Percentiles rank a stretch among this genome's conserved stretches.
Conservation (phyloP, 345 rosid genomes). For the Camelina sativa region DNA sequence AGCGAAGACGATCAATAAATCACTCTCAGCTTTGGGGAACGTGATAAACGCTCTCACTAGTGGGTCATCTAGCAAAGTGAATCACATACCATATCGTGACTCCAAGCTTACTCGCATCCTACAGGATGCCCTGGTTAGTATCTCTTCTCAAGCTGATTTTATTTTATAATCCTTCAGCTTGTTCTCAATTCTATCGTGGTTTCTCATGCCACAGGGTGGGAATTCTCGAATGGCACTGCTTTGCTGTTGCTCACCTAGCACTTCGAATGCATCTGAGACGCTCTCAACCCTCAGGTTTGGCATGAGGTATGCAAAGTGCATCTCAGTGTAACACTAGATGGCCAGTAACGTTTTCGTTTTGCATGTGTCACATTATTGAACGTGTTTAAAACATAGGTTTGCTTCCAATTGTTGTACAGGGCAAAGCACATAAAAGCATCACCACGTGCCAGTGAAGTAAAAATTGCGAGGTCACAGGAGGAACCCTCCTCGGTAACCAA, state of each 20-base stretch:
- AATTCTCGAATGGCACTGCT: conserved; percentile 78
- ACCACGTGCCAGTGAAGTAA: conserved; percentile 55
- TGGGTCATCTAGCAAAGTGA: conserved; percentile 62
- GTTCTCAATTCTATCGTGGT: conserved; percentile 5
- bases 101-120: conserved; percentile 93
- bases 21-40: conserved; percentile 89
- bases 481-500: conserved; percentile 41
- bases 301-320: conserved; percentile 55
- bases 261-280: conserved; percentile 78
- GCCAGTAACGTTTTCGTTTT: neutral
- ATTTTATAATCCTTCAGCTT: conserved; percentile 4
- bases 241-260: conserved; percentile 94
- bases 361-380: conserved; percentile 7
- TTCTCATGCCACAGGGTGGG: conserved; percentile 67
- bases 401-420: conserved; percentile 48
- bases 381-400: conserved; percentile 7
- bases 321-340: conserved; percentile 22
- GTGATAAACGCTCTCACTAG: conserved; percentile 87
- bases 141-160: conserved; percentile 22
- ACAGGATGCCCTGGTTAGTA: conserved; percentile 82
- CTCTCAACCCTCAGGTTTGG: conserved; percentile 93
- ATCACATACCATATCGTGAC: conserved; percentile 84
- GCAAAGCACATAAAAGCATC: conserved; percentile 86
- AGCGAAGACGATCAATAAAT: conserved; percentile 89
- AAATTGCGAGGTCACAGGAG: conserved; percentile 45